Base-by-base conservation (phyloP, 2,329 filamentous ascomycete species). In the Beauveria australis region DNA sequence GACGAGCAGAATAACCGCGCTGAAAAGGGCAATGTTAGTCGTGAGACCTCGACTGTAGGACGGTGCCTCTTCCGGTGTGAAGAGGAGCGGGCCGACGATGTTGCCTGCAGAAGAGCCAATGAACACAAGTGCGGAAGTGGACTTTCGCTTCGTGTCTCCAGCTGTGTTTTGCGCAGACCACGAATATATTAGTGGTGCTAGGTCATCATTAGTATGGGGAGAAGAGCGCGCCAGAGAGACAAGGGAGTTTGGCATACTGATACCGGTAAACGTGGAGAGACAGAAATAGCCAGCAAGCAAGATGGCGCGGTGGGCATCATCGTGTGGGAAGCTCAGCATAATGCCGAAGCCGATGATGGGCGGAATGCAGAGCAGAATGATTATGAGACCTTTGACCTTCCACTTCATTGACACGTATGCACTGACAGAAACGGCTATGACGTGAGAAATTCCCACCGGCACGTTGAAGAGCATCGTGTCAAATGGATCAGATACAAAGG, bases 81-180 rank as follows among this genome's bases (percentile, higher is more conserved):
- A 89, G 0, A 89, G 74, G 52, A 85, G 79, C 0, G 86, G 86
- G 0, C 86, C 86, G 24, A 88, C 74, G 41, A 89, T 83, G 65
- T 89, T 89, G 6, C 86, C 87, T 1, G 80, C 81, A 56, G 81
- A 87, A 62, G 85, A 81, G 5, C 85, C 84, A 52, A 89, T 79
- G 66, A 89, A 86, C 1, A 89, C 75, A 7, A 87, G 76, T 14
- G 80, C 85, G 0, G 85, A 88, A 0, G 82, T 86, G 10, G 82
- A 80, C 67, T 88, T 89, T 64, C 84, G 83, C 72, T 89, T 89
- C 0, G 86, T 89, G 67, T 89, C 85, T 1, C 87, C 86, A 0
- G 82, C 86, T 0, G 86, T 86, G 64, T 87, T 87, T 63, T 84
- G 81, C 2, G 81, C 76, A 1, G 81, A 82, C 82, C 82, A 86